phyloP scores from a whole-genome alignment of 768 basidiomycete species.

The Boletellus ananas region DNA sequence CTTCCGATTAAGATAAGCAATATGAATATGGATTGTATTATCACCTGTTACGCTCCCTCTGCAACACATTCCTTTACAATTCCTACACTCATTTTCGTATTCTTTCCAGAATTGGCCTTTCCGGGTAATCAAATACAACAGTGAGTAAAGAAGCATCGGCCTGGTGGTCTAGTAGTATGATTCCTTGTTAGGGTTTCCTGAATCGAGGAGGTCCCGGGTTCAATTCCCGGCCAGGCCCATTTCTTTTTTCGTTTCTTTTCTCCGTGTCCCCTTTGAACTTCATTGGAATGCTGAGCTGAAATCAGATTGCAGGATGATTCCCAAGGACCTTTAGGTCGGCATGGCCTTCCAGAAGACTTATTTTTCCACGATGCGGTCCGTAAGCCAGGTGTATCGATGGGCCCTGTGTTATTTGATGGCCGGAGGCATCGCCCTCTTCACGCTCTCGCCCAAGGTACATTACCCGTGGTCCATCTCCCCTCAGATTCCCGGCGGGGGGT shows the following conservation, averaged over 20 bases:
- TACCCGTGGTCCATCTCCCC: too few relatives aligned
- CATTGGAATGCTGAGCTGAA: too few relatives aligned
- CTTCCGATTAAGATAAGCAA: constrained; percentile 27
- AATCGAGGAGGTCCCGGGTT: constrained; percentile 60
- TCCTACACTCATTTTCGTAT: background rate
- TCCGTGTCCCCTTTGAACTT: too few relatives aligned
- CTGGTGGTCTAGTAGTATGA: constrained; percentile 55
- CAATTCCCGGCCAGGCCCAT: constrained; percentile 55
- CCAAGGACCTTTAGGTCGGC: too few relatives aligned
- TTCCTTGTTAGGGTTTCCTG: constrained; percentile 45
- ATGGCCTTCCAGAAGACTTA: too few relatives aligned
- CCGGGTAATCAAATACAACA: background rate
- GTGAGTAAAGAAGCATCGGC: constrained; percentile 21
- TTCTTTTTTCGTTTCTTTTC: background rate
- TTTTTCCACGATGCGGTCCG: too few relatives aligned
- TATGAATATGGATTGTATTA: background rate
- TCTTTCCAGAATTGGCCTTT: background rate
- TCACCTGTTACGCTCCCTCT: constrained; percentile 9
- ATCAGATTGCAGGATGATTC: too few relatives aligned
- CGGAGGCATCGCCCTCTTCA: too few relatives aligned
- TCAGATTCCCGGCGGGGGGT: too few relatives aligned
- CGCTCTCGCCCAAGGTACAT: too few relatives aligned
- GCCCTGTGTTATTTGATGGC: too few relatives aligned
- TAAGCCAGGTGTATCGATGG: too few relatives aligned
- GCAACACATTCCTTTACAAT: constrained; percentile 8